Evolutionary conservation across 2,329 filamentous ascomycete species (phyloP), one percentile per base, ranked within the genome.

Genomic region (Clarireedia homoeocarpa): DNA sequence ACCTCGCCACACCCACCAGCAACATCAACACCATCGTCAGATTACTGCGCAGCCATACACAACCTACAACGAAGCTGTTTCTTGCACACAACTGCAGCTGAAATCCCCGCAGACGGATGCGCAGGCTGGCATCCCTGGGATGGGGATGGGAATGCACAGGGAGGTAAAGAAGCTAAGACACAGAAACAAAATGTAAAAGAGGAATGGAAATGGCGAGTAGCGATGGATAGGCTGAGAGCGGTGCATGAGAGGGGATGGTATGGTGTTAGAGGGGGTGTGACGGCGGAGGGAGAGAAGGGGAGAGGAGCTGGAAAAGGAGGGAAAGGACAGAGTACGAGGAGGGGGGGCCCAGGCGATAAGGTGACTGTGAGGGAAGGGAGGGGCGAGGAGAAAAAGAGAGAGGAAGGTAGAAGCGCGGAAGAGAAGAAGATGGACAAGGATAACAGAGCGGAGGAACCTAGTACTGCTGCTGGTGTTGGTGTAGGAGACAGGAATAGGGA

Each of bases 161-260:
- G 20, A 7, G 39, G 39, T 40, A 40, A 40, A 6, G 9, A 15
- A 17, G 14, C 5, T 1, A 20, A n/a, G 17, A 20, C 6, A 40
- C 39, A 40, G 17, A 6, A 40, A 6, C 5, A n/a, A 9, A 23
- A 49, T 9, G 7, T 49, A 4, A 14, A 15, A 2, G 4, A 38
- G 2, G 52, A 55, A 2, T 55, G 52, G 52, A 39, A 26, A 36
- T 55, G 52, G 52, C 34, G 52, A n/a, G 5, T 34, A 9, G 26
- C 2, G 15, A 50, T 55, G 52, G 52, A 55, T 26, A 46, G 30
- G 23, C 6, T 55, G 7, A 15, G 46, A n/a, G 20, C 15, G 6
- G 46, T 36, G 1, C 52, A 55, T 10, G 52, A 50, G 38, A 49
- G 38, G 4, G 46, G 45, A 7, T 20, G 30, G 12, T 50, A 55